These are phyloP conservation scores for Hygrophoropsis aurantiaca DNA, from an alignment of 768 basidiomycete species.

Conservation along the genomic window DNA sequence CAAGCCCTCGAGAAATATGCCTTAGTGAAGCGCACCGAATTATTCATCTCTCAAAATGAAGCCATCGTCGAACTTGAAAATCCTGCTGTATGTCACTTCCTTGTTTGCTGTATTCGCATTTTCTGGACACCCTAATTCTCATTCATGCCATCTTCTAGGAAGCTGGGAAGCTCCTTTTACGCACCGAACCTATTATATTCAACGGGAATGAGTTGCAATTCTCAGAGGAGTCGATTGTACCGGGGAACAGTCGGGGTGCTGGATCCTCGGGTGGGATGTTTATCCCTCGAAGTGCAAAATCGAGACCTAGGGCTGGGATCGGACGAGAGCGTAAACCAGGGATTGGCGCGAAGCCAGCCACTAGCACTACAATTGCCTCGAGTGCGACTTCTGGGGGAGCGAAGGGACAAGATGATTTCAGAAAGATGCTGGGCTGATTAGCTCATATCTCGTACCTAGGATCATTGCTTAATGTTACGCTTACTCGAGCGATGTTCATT, in stretches of 20 bases:
- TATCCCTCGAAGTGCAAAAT: slow-evolving; percentile 62
- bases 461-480: too few relatives aligned
- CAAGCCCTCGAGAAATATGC: slow-evolving; percentile 83
- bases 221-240: slow-evolving; percentile 48
- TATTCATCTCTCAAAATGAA: slow-evolving; percentile 61
- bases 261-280: slow-evolving; percentile 53
- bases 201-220: slow-evolving; percentile 60
- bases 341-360: slow-evolving; percentile 16
- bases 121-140: slow-evolving; percentile 1
- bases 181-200: slow-evolving; percentile 70
- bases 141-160: slow-evolving; percentile 50
- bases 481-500: too few relatives aligned
- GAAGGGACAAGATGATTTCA: slow-evolving; percentile 81
- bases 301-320: slow-evolving; percentile 71
- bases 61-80: slow-evolving; percentile 67
- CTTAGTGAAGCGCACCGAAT: slow-evolving; percentile 68
- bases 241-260: slow-evolving; percentile 23
- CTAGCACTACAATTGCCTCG: slow-evolving; percentile 13
- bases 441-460: too few relatives aligned
- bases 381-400: slow-evolving; percentile 33
- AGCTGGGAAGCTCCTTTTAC: slow-evolving; percentile 75
- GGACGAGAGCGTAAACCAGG: slow-evolving; percentile 52
- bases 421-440: slow-evolving; percentile 61
- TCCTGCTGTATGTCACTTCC: slow-evolving; percentile 50
- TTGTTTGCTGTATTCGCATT: background rate